Percentiles rank a stretch among this genome's conserved stretches.
Evolutionary conservation across 2,329 filamentous ascomycete species (phyloP).

Genomic region (Neoarthrinium moseri): DNA sequence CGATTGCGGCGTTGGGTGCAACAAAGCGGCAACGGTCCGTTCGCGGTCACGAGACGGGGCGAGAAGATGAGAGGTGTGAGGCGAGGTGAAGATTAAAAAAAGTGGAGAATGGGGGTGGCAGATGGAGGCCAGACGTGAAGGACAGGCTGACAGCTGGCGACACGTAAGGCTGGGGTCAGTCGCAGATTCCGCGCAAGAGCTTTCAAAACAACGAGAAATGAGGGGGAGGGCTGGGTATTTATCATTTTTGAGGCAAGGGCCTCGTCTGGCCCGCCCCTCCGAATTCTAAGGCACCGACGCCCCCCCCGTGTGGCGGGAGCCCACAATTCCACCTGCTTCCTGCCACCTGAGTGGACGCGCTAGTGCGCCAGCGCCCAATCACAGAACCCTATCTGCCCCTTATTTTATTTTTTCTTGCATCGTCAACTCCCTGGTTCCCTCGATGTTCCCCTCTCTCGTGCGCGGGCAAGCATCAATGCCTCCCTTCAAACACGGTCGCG

Average conservation of each 20-base stretch:
- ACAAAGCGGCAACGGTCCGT: conserved; percentile 1
- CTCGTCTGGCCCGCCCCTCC: conserved; percentile 22
- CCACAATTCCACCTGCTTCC: conserved; percentile 24
- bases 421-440: conserved; percentile 21
- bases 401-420: conserved; percentile 23
- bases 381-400: conserved; percentile 26
- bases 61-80: conserved; percentile 5
- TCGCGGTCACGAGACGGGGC: conserved; percentile 5
- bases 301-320: conserved; percentile 29
- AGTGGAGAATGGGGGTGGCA: conserved; percentile 1
- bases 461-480: too few species aligned
- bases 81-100: neutral
- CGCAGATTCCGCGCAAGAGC: conserved; percentile 54
- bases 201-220: conserved; percentile 46
- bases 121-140: conserved; percentile 21
- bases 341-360: conserved; percentile 25
- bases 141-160: conserved; percentile 23
- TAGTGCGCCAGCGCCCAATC: conserved; percentile 23
- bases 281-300: conserved; percentile 25
- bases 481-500: neutral
- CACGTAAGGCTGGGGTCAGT: conserved; percentile 45
- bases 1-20: conserved; percentile 12
- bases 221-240: conserved; percentile 53
- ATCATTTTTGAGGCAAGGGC: conserved; percentile 47
- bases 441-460: too few species aligned